A percentile compares a stretch with the other conserved stretches of the same genome.
These are phyloP conservation scores for Guyanaporus albipodus DNA, from an alignment of 768 basidiomycete genomes.

Conservation along the genomic window DNA sequence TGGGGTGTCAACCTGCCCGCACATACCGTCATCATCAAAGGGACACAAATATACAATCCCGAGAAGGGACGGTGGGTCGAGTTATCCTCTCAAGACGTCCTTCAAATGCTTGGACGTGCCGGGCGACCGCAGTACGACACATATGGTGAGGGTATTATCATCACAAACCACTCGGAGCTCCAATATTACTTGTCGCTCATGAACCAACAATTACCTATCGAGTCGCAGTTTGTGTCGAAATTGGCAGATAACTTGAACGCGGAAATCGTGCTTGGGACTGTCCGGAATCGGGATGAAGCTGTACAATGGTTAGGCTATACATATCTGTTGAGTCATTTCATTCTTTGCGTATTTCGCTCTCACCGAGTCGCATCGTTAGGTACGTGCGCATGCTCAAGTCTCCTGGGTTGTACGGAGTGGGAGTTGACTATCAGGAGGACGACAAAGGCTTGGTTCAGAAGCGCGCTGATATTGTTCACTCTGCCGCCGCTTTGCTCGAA, in stretches of 20 bases:
- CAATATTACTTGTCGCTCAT: conserved; percentile 94
- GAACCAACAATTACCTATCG: conserved; percentile 98
- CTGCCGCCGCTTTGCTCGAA: conserved; percentile 89
- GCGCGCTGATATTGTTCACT: conserved; percentile 88
- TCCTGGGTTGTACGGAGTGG: conserved; percentile 83
- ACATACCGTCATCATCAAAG: conserved; percentile 98
- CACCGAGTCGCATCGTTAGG: conserved; percentile 35
- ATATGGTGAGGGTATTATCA: conserved; percentile 96
- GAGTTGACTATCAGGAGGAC: conserved; percentile 87
- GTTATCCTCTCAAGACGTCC: conserved; percentile 89
- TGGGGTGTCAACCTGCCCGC: conserved; percentile 99
- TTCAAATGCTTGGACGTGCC: conserved; percentile 98
- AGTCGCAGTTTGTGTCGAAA: conserved; percentile 89
- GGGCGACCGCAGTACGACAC: conserved; percentile 98
- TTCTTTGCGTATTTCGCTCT: conserved; percentile 3
- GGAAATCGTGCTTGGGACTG: conserved; percentile 92
- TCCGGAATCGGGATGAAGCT: conserved; percentile 93
- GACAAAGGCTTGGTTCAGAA: conserved; percentile 84
- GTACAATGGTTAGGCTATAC: conserved; percentile 98
- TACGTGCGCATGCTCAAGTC: conserved; percentile 94
- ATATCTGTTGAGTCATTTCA: conserved; percentile 62
- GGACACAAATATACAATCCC: conserved; percentile 99
- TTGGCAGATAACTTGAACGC: conserved; percentile 96
- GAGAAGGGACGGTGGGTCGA: conserved; percentile 99
- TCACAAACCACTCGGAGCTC: conserved; percentile 94